phyloP scores from a whole-genome alignment of 495 filamentous ascomycete species.

The Aspergillus incahuasiensis region DNA sequence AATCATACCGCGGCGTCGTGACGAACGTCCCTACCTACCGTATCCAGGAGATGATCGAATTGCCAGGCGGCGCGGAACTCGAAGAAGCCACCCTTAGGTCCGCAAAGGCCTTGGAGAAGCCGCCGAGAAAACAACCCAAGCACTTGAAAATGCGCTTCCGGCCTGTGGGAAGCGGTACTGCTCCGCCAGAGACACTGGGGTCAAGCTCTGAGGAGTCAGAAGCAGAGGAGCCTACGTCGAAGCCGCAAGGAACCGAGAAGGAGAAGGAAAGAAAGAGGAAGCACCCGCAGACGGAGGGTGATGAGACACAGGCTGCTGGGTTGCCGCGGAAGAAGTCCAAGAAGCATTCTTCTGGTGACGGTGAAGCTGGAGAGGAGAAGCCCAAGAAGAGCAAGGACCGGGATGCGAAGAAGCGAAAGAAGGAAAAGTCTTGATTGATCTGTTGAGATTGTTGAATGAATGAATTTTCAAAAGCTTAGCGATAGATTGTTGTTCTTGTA shows the following conservation, averaged over 20 bases:
- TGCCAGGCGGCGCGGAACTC: slow-evolving; percentile 29
- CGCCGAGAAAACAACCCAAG: slow-evolving; percentile 50
- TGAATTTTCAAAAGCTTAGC: slow-evolving; percentile 3
- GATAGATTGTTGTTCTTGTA: slow-evolving; percentile 11
- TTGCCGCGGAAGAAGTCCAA: slow-evolving; percentile 43
- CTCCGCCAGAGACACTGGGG: slow-evolving; percentile 43
- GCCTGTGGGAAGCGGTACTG: slow-evolving; percentile 47
- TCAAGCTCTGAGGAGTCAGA: slow-evolving; percentile 48
- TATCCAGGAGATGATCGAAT: slow-evolving; percentile 40
- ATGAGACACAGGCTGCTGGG: slow-evolving; percentile 23
- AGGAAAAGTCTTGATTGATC: slow-evolving; percentile 26
- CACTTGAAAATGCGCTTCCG: slow-evolving; percentile 57
- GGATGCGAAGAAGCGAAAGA: slow-evolving; percentile 44
- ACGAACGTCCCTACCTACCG: slow-evolving; percentile 40
- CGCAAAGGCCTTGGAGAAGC: slow-evolving; percentile 37
- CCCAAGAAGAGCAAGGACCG: slow-evolving; percentile 39
- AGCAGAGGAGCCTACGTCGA: slow-evolving; percentile 36
- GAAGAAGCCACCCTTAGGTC: slow-evolving; percentile 31
- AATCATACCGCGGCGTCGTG: slow-evolving; percentile 29
- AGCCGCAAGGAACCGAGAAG: slow-evolving; percentile 20
- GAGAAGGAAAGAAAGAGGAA: slow-evolving; percentile 41
- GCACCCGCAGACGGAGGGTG: slow-evolving; percentile 35
- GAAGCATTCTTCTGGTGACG: slow-evolving; percentile 30
- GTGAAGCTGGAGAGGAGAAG: slow-evolving; percentile 25
- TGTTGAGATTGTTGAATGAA: background rate